phyloP scores from a whole-genome alignment of 805 yeast species.

The Teunomyces panamensis region DNA sequence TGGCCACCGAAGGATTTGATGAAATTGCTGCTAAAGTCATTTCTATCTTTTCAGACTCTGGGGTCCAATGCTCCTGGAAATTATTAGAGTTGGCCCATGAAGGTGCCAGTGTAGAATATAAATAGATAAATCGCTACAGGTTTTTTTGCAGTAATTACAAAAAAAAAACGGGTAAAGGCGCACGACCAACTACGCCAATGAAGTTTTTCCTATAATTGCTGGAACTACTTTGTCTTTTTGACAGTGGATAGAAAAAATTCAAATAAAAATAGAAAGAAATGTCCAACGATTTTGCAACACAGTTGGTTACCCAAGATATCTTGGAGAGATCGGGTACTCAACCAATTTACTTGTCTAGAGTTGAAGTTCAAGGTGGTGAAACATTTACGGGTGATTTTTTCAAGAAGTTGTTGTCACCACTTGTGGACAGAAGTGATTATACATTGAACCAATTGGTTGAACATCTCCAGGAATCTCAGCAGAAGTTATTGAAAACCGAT shows the following conservation, averaged over 20 bases:
- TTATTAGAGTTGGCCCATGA: constrained; percentile 82
- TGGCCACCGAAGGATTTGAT: constrained; percentile 88
- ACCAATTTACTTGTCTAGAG: constrained; percentile 33
- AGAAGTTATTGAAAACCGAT: constrained; percentile 41
- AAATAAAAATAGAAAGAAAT: neutral
- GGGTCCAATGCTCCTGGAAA: constrained; percentile 77
- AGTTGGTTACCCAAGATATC: constrained; percentile 25
- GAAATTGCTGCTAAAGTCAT: constrained; percentile 76
- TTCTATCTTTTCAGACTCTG: constrained; percentile 59
- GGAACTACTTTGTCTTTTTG: neutral
- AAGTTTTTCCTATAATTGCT: constrained; percentile 1
- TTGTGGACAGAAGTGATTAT: constrained; percentile 38
- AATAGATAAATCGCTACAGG: neutral
- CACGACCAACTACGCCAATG: constrained; percentile 1
- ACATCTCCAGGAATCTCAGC: constrained; percentile 27
- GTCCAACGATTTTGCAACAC: constrained; percentile 2
- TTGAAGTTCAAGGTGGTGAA: constrained; percentile 44
- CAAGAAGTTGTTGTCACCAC: constrained; percentile 43
- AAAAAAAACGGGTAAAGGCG: neutral
- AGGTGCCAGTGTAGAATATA: constrained; percentile 62
- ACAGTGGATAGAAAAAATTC: too few species aligned
- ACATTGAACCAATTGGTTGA: constrained; percentile 42
- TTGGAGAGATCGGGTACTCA: constrained; percentile 28
- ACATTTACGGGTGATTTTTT: constrained; percentile 46
- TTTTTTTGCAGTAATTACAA: neutral